Evolutionary conservation across 75 land plant genomes (phyloP), one percentile per base, ranked within the genome.

Genomic region (Ceratopteris richardii): DNA sequence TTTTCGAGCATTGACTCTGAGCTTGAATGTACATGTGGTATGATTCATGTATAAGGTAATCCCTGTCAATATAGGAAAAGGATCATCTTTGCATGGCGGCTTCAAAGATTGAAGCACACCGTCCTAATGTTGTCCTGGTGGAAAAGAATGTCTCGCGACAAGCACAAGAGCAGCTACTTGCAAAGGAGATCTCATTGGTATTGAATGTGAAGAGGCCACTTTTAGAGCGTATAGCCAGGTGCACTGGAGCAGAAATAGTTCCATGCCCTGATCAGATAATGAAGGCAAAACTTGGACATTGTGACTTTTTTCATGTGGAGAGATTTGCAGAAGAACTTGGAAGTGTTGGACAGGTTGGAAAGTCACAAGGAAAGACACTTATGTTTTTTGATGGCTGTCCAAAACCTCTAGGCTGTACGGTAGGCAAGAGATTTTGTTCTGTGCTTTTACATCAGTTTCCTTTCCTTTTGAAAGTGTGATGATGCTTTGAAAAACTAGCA

Each of bases 351-450:
- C 84, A 76, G 51, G 78, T 64, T 30, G 83, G 75, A 46, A 87
- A 80, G 54, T 65, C 58, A 44, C 62, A 56, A 26, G 63, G 70
- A 57, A 90, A 87, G 58, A 77, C 80, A 14, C 73, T 95, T 50
- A 90, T 82, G 99, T 95, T 90, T 40, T 71, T 95, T 68, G 99
- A 90, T 63, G 99, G 99, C 12, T 90, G 81, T 54, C 86, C 88
- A 42, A 84, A 66, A 56, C 92, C 82, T 31, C 60, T 80, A 55
- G 96, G 97, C 14, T 95, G 99, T 47, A 90, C 99, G 60, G 96
- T 91, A 31, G 52, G 97, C 58, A 33, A 33, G 7, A 33, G 37
- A 33, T 33, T 9, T 33, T 33, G 37, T 33, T 33, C 9, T 33
- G 9, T n/a, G 9, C 37, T 33, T 33, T 4, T 33, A 33, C 9